phyloP scores from a whole-genome alignment of 148 eudicot species.

The Silene latifolia region DNA sequence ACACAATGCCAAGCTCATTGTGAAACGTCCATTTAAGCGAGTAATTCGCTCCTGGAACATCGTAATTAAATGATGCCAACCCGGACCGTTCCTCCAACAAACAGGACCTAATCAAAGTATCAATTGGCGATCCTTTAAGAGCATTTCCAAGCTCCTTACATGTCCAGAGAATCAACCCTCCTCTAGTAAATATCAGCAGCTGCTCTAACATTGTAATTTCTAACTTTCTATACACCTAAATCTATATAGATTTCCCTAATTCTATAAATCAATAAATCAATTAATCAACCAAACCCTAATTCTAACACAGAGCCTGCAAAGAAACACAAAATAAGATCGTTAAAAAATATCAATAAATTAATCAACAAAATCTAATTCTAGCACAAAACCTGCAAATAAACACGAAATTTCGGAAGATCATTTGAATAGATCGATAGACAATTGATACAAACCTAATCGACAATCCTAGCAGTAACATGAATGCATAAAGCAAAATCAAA shows the following conservation, averaged over 20 bases:
- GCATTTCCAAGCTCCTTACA: constrained; percentile 90
- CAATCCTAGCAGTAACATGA: not conserved
- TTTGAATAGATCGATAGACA: too few relatives aligned
- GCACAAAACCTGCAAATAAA: too few relatives aligned
- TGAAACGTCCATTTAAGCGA: constrained; percentile 98
- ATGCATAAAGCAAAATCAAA: too few relatives aligned
- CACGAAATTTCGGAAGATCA: too few relatives aligned
- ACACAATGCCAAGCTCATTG: constrained; percentile 86
- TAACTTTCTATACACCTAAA: not conserved
- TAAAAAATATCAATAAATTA: too few relatives aligned
- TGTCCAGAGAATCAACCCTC: constrained; percentile 97
- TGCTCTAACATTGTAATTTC: constrained; percentile 73
- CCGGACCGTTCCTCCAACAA: constrained; percentile 94
- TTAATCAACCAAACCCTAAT: constrained; percentile 15
- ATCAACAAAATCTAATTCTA: too few relatives aligned
- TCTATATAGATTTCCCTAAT: not conserved
- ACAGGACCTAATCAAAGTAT: constrained; percentile 86
- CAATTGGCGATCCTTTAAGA: constrained; percentile 88
- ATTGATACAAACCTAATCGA: constrained; percentile 27
- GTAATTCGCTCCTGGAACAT: constrained; percentile 75
- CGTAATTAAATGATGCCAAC: constrained; percentile 72
- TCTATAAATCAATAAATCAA: not conserved
- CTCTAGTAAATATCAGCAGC: constrained; percentile 86
- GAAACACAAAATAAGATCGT: not conserved
- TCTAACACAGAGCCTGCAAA: not conserved